Base-by-base conservation (phyloP, 2,329 filamentous ascomycete species). In the Hawksworthiomyces lignivorus region DNA sequence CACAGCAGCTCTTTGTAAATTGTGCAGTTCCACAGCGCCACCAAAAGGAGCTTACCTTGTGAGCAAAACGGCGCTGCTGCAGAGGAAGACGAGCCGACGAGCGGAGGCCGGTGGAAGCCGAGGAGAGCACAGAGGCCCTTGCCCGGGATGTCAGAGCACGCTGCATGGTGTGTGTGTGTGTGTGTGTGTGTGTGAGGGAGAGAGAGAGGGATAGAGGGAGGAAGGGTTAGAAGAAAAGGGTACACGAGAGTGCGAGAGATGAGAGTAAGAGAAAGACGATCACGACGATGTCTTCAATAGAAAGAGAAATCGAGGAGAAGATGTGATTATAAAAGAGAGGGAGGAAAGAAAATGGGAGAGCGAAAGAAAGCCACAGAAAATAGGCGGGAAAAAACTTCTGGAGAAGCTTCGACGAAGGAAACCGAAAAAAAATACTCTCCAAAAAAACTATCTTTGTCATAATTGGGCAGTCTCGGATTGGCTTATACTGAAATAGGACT, bases 11-110 rank as follows among this genome's bases (percentile, higher is more conserved):
- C n/a, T n/a, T n/a, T n/a, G n/a, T n/a, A n/a, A n/a, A n/a, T n/a
- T n/a, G n/a, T n/a, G n/a, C n/a, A n/a, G n/a, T n/a, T n/a, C n/a
- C n/a, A n/a, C n/a, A n/a, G n/a, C n/a, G n/a, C n/a, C 14, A 10
- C 14, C 8, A 26, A 26, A 26, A 17, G 18, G 36, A 38, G 56
- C 72, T 37, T 75, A 94, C 88, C 87, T 97, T 97, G 79, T 97
- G 90, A 54, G 90, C 87, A 65, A 94, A 98, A 63, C 92, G 80
- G 66, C 94, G 80, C 73, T 97, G 90, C 67, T 94, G 87, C 41
- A 50, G 36, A 56, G 87, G 73, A 57, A 87, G 65, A 56, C 77
- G 75, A 58, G 76, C 67, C 58, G 71, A 68, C 48, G 80, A 71
- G 57, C 81, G 79, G 64, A 82, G 73, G 62, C 76, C 78, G 56